Evolutionary conservation across 495 filamentous ascomycete species (phyloP), one percentile per base, ranked within the genome.

Genomic region (Pyrenula massariospora): DNA sequence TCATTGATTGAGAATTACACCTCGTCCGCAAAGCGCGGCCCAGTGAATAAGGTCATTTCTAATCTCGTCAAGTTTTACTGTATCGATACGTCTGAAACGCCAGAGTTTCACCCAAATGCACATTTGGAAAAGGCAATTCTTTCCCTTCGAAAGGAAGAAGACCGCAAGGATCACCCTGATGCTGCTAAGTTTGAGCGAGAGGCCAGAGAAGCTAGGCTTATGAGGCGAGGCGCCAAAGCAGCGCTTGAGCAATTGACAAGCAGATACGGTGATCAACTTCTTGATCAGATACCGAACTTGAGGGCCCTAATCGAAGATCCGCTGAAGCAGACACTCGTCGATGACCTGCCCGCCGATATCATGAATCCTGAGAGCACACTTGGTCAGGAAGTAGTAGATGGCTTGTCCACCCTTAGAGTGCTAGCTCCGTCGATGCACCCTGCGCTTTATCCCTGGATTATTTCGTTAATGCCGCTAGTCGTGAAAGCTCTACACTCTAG

Each of bases 21-120:
- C 5, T 77, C 79, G 12, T 78, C 81, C 10, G 84, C 87, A 10
- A 86, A 89, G 52, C 78, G 82, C 25, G 87, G 84, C 24, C 87
- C 91, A 1, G 89, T 91, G 22, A 89, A 96, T 63, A 98, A 98
- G 69, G 86, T 98, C 52, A 89, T 94, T 25, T 80, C 84, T 24
- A 98, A 98, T 68, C 68, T 98, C 56, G 87, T 92, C 69, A 95
- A 95, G 62, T 98, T 96, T 70, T 94, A 89, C 64, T 97, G 93
- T 64, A 86, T 95, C 58, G 93, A 98, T 63, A 94, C 91, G 3
- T 93, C 94, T 0, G 93, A 97, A 68, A 97, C 95, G 0, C 93
- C 93, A 8, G 95, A 96, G 62, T 97, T 96, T 68, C 82, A 82
- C 12, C 79, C 81, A 25, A 92, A 95, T 63, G 85, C 82, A 0